Percentiles rank a stretch among this genome's conserved stretches.
phyloP scores from a whole-genome alignment of 2,329 filamentous ascomycete genomes.

The Colletotrichum spinosum region DNA sequence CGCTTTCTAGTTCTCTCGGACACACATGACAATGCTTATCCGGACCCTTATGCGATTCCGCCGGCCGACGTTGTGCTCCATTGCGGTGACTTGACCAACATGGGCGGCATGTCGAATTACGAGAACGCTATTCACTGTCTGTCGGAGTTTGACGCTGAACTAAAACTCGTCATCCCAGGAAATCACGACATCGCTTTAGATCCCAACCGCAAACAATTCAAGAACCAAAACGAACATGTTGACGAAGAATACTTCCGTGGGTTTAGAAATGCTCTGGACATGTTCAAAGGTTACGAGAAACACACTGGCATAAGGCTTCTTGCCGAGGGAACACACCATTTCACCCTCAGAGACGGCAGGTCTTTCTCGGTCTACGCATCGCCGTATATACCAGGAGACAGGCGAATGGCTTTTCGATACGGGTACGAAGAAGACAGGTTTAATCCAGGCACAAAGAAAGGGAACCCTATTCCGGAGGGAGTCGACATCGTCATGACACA shows the following conservation, averaged over 20 bases:
- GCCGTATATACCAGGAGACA: background rate
- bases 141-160: conserved; percentile 1
- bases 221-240: background rate
- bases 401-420: background rate
- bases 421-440: conserved; percentile 1
- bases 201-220: background rate
- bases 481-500: conserved; percentile 12
- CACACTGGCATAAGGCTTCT: background rate
- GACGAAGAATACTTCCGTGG: background rate
- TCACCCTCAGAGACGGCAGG: conserved; percentile 2
- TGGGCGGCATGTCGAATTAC: background rate
- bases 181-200: background rate
- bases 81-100: conserved; percentile 1
- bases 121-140: background rate
- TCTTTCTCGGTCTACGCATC: conserved; percentile 5
- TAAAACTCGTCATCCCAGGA: conserved; percentile 11
- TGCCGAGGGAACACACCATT: background rate
- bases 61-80: conserved; percentile 2
- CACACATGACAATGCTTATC: background rate
- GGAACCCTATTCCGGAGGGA: background rate
- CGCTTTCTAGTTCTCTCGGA: conserved; percentile 7
- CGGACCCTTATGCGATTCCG: background rate
- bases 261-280: background rate
- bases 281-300: background rate
- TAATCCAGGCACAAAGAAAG: background rate